A percentile compares a stretch with the other conserved stretches of the same genome.
phyloP scores from a whole-genome alignment of 1,284 basidiomycete species.

The Marasmius fiardii region DNA sequence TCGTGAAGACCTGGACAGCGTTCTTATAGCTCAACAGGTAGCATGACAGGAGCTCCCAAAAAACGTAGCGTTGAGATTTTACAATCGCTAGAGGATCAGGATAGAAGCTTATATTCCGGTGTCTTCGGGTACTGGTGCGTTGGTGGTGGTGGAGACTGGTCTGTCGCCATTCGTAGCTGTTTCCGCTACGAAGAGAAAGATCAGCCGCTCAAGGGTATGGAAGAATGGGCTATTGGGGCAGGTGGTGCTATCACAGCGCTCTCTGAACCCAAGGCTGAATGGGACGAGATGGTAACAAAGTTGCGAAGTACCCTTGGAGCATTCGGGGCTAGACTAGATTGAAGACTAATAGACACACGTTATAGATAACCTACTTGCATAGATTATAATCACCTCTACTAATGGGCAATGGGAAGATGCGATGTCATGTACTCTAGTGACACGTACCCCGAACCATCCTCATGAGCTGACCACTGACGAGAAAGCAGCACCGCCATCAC shows the following conservation, averaged over 20 bases:
- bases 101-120: slow-evolving; percentile 88
- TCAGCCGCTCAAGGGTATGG: slow-evolving; percentile 21
- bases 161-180: slow-evolving; percentile 94
- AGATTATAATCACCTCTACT: too few relatives aligned
- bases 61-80: slow-evolving; percentile 91
- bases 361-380: too few relatives aligned
- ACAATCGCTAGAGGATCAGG: slow-evolving; percentile 71
- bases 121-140: slow-evolving; percentile 92
- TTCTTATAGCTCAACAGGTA: slow-evolving; percentile 48
- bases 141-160: slow-evolving; percentile 88
- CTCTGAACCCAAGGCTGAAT: slow-evolving; percentile 84
- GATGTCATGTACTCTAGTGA: too few relatives aligned
- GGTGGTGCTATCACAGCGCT: slow-evolving; percentile 96
- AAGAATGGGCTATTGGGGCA: slow-evolving; percentile 81
- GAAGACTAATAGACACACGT: not conserved
- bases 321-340: slow-evolving; percentile 37
- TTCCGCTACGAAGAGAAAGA: slow-evolving; percentile 62
- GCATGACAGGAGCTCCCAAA: slow-evolving; percentile 98
- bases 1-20: not conserved
- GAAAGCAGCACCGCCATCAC: not conserved
- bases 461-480: not conserved
- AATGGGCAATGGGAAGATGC: too few relatives aligned
- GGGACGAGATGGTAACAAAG: slow-evolving; percentile 93
- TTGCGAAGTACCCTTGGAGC: slow-evolving; percentile 67
- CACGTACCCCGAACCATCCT: too few relatives aligned